These are phyloP conservation scores for Boletus pseudo-olivaceus DNA, from an alignment of 768 basidiomycete species.

Conservation along the genomic window DNA sequence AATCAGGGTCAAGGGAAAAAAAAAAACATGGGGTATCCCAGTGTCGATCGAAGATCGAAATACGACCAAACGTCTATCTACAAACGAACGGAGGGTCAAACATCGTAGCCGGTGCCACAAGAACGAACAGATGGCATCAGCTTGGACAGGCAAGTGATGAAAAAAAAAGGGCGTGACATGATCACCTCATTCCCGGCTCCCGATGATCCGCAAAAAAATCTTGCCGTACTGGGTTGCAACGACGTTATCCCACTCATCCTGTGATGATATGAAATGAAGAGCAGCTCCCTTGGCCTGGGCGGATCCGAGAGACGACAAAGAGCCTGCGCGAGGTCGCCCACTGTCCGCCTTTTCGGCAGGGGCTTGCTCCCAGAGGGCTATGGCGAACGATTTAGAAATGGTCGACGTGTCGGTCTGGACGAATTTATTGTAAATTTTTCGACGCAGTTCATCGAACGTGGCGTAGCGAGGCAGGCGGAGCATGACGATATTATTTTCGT, in stretches of 20 bases:
- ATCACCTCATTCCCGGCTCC: slow-evolving; percentile 25
- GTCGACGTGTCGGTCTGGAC: slow-evolving; percentile 54
- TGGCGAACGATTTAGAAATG: slow-evolving; percentile 51
- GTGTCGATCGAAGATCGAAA: not conserved
- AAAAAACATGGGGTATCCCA: not conserved
- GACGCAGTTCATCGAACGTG: slow-evolving; percentile 51
- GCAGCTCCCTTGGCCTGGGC: slow-evolving; percentile 11
- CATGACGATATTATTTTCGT: slow-evolving; percentile 58
- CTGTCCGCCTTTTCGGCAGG: slow-evolving; percentile 10
- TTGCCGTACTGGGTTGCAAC: slow-evolving; percentile 45
- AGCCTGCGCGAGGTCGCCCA: slow-evolving; percentile 30
- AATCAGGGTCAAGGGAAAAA: not conserved
- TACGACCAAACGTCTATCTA: not conserved
- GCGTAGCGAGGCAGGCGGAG: slow-evolving; percentile 50
- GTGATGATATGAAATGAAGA: slow-evolving; percentile 47
- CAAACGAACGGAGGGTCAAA: not conserved
- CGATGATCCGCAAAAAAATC: slow-evolving; percentile 52
- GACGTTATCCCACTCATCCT: slow-evolving; percentile 60
- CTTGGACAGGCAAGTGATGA: slow-evolving; percentile 1
- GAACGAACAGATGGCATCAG: slow-evolving; percentile 4
- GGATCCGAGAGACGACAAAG: slow-evolving; percentile 35
- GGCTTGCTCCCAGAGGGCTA: slow-evolving; percentile 49
- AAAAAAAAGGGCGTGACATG: not conserved
- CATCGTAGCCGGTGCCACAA: slow-evolving; percentile 3
- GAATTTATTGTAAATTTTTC: slow-evolving; percentile 63